Percentiles rank a stretch among this genome's conserved stretches.
Conservation (phyloP, 2,329 filamentous ascomycete species). For the Magnaporthiopsis rhizophila region DNA sequence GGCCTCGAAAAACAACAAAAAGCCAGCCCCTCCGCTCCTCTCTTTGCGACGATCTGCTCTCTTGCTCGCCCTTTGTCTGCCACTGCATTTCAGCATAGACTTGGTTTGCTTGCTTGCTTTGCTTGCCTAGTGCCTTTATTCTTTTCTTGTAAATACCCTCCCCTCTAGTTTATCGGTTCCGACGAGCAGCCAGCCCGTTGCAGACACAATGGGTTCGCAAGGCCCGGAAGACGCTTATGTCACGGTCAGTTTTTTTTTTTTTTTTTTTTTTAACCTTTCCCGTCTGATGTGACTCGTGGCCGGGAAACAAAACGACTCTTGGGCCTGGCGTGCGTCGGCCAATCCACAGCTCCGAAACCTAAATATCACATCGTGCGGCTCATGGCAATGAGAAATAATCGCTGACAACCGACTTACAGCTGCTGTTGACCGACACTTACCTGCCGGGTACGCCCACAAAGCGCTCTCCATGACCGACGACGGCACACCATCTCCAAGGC, state of each 20-base stretch:
- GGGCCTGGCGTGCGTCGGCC: background rate
- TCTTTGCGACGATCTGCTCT: slow-evolving; percentile 4
- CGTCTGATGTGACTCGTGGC: slow-evolving; percentile 1
- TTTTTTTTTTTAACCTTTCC: too few species aligned
- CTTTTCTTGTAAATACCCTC: background rate
- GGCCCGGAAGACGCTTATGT: slow-evolving; percentile 35
- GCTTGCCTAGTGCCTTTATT: background rate
- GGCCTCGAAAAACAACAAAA: background rate
- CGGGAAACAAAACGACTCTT: background rate
- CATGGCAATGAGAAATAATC: background rate
- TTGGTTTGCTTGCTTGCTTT: slow-evolving; percentile 9
- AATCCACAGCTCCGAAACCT: background rate
- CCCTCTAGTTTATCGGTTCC: slow-evolving; percentile 11
- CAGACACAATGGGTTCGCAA: slow-evolving; percentile 28
- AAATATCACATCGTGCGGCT: background rate
- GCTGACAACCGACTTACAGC: slow-evolving; percentile 42
- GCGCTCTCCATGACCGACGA: background rate
- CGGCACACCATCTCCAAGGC: too few species aligned
- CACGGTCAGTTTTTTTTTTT: too few species aligned
- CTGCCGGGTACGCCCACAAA: slow-evolving; percentile 60
- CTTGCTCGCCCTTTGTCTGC: slow-evolving; percentile 8
- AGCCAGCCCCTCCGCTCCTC: background rate
- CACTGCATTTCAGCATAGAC: too few species aligned
- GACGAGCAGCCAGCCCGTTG: slow-evolving; percentile 9
- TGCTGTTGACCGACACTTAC: slow-evolving; percentile 87